These are phyloP conservation scores for Cryptosporidium felis DNA, from an alignment of 169 alveolate species.

Conservation along the genomic window DNA sequence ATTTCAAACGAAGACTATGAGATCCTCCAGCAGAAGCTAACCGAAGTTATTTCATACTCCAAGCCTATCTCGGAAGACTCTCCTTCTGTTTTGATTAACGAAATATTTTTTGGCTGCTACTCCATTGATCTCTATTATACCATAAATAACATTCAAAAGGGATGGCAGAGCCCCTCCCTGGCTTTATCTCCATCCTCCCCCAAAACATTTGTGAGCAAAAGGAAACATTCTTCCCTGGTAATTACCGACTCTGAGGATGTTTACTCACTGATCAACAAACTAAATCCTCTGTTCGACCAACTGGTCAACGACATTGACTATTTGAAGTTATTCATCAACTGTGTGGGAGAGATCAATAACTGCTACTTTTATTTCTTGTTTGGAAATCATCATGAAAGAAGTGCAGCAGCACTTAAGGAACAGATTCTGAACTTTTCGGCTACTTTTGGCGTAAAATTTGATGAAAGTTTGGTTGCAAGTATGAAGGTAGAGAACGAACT, in stretches of 20 bases:
- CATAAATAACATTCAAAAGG: constrained; percentile 49
- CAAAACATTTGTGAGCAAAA: constrained; percentile 12
- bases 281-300: constrained; percentile 45
- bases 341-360: constrained; percentile 7
- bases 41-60: constrained; percentile 7
- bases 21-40: constrained; percentile 37
- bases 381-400: background rate
- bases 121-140: constrained; percentile 44
- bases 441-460: constrained; percentile 16
- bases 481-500: constrained; percentile 5
- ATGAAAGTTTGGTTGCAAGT: constrained; percentile 17
- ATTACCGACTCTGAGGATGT: constrained; percentile 57
- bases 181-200: constrained; percentile 53
- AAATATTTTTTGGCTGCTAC: constrained; percentile 63
- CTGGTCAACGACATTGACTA: constrained; percentile 14
- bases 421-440: constrained; percentile 6
- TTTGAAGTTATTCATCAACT: constrained; percentile 10
- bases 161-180: constrained; percentile 33
- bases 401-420: background rate
- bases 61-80: background rate
- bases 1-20: constrained; percentile 33
- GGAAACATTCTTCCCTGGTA: constrained; percentile 37
- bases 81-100: constrained; percentile 28
- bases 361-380: constrained; percentile 20
- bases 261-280: constrained; percentile 2